A percentile compares a stretch with the other conserved stretches of the same genome.
Conservation (phyloP, 352 stramenopile genomes). For the Phytophthora aleatoria region DNA sequence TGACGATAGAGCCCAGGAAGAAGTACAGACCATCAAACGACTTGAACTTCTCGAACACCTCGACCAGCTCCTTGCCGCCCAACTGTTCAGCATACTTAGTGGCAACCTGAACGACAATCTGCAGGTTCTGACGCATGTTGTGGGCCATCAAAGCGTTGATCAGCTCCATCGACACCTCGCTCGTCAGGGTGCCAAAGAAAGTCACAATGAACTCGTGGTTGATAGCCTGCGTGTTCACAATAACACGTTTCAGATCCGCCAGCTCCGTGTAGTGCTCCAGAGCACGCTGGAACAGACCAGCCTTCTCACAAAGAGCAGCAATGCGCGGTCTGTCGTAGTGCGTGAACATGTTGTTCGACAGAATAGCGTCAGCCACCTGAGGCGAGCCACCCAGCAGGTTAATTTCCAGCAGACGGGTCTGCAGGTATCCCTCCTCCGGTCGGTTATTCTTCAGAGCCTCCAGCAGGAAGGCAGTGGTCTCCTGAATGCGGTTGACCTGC, state of each 20-base stretch:
- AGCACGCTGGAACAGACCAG: slow-evolving; percentile 98
- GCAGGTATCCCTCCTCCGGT: slow-evolving; percentile 98
- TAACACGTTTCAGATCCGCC: slow-evolving; percentile 96
- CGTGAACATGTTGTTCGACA: slow-evolving; percentile 99
- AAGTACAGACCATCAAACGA: slow-evolving; percentile 99
- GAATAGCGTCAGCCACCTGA: slow-evolving; percentile 99
- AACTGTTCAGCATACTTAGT: slow-evolving; percentile 95
- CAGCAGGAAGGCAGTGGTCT: slow-evolving; percentile 99
- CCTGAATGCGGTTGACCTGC: slow-evolving; percentile 98
- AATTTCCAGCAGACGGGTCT: slow-evolving; percentile 99
- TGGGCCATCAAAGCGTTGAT: slow-evolving; percentile 98
- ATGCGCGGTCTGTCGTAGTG: slow-evolving; percentile 99
- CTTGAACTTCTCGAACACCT: slow-evolving; percentile 99
- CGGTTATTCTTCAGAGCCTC: slow-evolving; percentile 99
- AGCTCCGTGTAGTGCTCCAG: slow-evolving; percentile 99
- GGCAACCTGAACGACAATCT: slow-evolving; percentile 99
- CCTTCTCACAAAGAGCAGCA: slow-evolving; percentile 98
- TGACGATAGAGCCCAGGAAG: slow-evolving; percentile 99
- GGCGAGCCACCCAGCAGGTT: slow-evolving; percentile 99
- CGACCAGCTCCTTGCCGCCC: slow-evolving; percentile 94
- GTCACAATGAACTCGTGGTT: slow-evolving; percentile 98
- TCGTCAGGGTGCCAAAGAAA: slow-evolving; percentile 98
- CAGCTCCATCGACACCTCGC: slow-evolving; percentile 97
- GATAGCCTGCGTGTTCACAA: slow-evolving; percentile 92
- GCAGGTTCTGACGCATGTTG: slow-evolving; percentile 97